Conservation (phyloP, 495 filamentous ascomycete genomes). For the Neurospora sp. region DNA sequence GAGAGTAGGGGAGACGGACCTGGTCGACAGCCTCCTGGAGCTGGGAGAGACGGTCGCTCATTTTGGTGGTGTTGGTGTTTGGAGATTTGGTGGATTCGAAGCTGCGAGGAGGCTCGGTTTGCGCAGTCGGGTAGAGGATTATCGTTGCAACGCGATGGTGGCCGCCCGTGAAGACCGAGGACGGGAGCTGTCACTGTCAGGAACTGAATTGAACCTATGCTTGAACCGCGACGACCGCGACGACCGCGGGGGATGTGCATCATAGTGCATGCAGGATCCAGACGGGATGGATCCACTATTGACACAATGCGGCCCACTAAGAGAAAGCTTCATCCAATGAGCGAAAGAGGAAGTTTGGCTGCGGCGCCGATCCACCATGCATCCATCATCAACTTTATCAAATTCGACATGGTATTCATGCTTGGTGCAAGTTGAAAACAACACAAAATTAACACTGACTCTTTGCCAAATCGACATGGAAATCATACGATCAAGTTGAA, state of each 20-base stretch:
- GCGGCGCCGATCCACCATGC: neutral
- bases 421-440: neutral
- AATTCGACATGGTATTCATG: neutral
- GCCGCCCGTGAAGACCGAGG: neutral
- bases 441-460: neutral
- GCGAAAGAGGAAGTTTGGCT: neutral
- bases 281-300: neutral
- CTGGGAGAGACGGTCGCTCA: constrained; percentile 89
- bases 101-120: neutral
- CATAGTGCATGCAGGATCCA: neutral
- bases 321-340: neutral
- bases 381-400: neutral
- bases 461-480: neutral
- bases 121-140: neutral
- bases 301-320: neutral
- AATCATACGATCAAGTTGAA: neutral
- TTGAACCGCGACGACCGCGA: neutral
- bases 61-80: constrained; percentile 24
- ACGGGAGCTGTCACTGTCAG: neutral
- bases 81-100: neutral
- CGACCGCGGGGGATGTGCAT: neutral
- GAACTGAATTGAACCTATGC: neutral
- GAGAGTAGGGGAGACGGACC: constrained; percentile 32
- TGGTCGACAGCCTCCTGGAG: constrained; percentile 92
- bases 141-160: neutral